These are phyloP conservation scores for Apiotrichum laibachii DNA, from an alignment of 1,284 basidiomycete species.

Conservation along the genomic window DNA sequence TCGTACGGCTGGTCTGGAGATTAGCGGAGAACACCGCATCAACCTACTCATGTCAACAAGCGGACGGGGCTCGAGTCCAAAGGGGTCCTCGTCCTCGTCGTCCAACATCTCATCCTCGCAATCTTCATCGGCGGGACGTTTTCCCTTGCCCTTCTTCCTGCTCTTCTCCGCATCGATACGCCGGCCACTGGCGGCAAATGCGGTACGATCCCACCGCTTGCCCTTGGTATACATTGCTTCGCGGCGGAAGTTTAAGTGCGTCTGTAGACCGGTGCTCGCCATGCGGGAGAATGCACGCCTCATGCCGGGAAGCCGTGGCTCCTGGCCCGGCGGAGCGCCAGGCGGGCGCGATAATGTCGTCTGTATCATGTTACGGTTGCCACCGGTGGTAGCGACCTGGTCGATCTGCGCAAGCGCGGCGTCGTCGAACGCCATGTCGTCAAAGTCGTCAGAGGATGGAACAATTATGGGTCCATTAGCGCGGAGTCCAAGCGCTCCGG, in stretches of 20 bases:
- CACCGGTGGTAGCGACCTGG: conserved; percentile 1
- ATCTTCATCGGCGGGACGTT: conserved; percentile 49
- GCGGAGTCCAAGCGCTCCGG: conserved; percentile 15
- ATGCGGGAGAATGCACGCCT: conserved; percentile 9
- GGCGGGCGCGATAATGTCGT: not conserved
- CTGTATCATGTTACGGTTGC: not conserved
- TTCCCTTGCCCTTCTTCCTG: conserved; percentile 37
- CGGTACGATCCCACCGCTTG: conserved; percentile 83
- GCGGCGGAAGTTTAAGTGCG: conserved; percentile 45
- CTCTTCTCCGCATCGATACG: conserved; percentile 52
- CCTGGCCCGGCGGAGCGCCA: too few species aligned
- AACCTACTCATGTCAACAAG: conserved; percentile 55
- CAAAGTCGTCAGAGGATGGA: conserved; percentile 28
- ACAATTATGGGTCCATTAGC: not conserved
- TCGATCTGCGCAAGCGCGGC: conserved; percentile 27
- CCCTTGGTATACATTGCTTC: conserved; percentile 43
- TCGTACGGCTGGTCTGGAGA: conserved; percentile 35
- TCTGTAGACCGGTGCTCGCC: conserved; percentile 30
- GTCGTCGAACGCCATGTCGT: conserved; percentile 20
- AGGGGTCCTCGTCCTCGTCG: conserved; percentile 55
- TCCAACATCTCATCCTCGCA: conserved; percentile 53
- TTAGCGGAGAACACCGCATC: not conserved
- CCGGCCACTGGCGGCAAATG: conserved; percentile 71
- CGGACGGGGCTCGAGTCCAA: conserved; percentile 77
- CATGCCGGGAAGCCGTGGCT: not conserved